These are phyloP conservation scores for Aspergillus floridensis DNA, from an alignment of 2,329 filamentous ascomycete species.

Conservation along the genomic window DNA sequence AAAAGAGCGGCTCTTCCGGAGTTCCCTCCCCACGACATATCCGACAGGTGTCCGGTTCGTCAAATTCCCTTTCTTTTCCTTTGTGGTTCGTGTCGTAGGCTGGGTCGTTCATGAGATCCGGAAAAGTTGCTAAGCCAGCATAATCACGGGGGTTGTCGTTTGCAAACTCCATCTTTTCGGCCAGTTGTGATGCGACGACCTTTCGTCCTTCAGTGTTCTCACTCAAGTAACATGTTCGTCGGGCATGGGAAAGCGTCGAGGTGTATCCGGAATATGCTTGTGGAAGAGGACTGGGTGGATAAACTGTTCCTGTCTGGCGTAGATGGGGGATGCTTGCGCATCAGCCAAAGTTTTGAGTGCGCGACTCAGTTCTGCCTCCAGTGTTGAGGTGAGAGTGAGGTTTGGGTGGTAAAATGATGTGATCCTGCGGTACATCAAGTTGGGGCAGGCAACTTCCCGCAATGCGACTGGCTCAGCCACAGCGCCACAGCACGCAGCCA, in stretches of 20 bases:
- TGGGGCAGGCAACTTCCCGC: not conserved
- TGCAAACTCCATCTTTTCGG: slow-evolving; percentile 29
- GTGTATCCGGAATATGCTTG: not conserved
- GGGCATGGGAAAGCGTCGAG: not conserved
- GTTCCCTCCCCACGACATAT: slow-evolving; percentile 93
- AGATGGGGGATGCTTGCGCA: not conserved
- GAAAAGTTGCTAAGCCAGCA: slow-evolving; percentile 25
- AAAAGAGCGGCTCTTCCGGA: slow-evolving; percentile 81
- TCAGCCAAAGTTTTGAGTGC: not conserved
- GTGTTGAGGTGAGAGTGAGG: not conserved
- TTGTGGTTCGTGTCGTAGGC: slow-evolving; percentile 46
- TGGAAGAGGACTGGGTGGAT: not conserved
- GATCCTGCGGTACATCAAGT: not conserved
- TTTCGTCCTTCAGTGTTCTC: slow-evolving; percentile 18
- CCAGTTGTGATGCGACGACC: slow-evolving; percentile 17
- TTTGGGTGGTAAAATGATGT: not conserved
- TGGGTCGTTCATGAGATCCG: slow-evolving; percentile 59
- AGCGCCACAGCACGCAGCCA: not conserved
- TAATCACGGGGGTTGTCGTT: slow-evolving; percentile 22
- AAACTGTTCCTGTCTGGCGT: not conserved
- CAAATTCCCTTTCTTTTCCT: slow-evolving; percentile 36
- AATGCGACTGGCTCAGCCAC: not conserved
- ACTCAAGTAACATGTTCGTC: slow-evolving; percentile 26
- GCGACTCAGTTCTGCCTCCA: not conserved
- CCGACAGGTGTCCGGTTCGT: slow-evolving; percentile 80